phyloP scores from a whole-genome alignment of 139 green algal species.

The Volvox reticuliferus region DNA sequence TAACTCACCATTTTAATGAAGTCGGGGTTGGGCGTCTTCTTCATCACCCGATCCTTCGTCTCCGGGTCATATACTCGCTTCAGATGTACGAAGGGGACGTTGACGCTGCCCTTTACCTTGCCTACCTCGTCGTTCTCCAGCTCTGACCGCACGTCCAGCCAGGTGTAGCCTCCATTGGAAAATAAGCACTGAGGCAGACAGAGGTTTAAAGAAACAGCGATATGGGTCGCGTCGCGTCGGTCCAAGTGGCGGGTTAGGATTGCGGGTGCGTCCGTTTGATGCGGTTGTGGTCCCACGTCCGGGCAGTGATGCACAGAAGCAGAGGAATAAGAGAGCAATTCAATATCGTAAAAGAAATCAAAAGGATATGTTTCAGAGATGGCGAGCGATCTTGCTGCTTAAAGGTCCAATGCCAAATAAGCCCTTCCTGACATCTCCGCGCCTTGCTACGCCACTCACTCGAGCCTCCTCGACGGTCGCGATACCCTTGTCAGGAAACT shows the following conservation, averaged over 20 bases:
- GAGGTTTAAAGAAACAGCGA: not conserved
- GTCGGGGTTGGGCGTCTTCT: constrained; percentile 63
- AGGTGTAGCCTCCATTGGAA: constrained; percentile 76
- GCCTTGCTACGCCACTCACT: constrained; percentile 54
- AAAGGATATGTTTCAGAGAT: too few species aligned
- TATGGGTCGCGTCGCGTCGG: not conserved
- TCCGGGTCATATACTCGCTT: constrained; percentile 67
- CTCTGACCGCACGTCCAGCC: constrained; percentile 82
- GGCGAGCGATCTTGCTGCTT: too few species aligned
- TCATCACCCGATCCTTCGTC: constrained; percentile 59
- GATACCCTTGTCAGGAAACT: constrained; percentile 79
- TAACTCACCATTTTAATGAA: constrained; percentile 61
- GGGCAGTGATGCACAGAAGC: too few species aligned
- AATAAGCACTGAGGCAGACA: constrained; percentile 56
- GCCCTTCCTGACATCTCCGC: too few species aligned
- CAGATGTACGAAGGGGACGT: constrained; percentile 70
- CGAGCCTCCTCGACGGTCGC: constrained; percentile 81
- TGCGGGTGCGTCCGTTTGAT: too few species aligned
- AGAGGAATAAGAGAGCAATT: too few species aligned
- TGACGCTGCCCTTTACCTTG: constrained; percentile 77
- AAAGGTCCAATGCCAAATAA: too few species aligned
- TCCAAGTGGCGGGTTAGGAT: too few species aligned
- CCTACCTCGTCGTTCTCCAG: constrained; percentile 82
- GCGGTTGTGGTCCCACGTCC: too few species aligned
- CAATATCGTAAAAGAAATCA: too few species aligned